phyloP scores from a whole-genome alignment of 495 filamentous ascomycete species.

The Hypoxylon fragiforme region DNA sequence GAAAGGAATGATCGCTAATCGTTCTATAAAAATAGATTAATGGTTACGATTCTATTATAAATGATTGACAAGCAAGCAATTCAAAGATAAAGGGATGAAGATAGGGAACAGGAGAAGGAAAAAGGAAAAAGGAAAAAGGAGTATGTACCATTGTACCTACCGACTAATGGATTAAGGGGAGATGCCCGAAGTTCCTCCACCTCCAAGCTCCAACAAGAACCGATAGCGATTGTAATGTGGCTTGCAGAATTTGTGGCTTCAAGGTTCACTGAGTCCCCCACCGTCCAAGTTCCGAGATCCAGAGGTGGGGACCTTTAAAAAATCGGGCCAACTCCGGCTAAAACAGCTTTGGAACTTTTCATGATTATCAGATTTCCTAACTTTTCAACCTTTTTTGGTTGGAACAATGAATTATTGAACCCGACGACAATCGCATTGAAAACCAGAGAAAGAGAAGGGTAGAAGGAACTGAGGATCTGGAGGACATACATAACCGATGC shows the following conservation, averaged over 20 bases:
- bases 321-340: not conserved
- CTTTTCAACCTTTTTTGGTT: conserved; percentile 14
- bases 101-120: not conserved
- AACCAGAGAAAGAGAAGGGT: conserved; percentile 5
- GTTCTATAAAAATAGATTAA: no score
- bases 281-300: conserved; percentile 1
- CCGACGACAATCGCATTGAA: conserved; percentile 9
- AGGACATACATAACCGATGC: conserved; percentile 11
- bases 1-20: no score
- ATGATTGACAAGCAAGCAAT: no score
- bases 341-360: not conserved
- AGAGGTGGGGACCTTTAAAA: no score
- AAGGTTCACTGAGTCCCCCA: not conserved
- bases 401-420: not conserved
- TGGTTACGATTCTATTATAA: no score
- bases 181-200: no score
- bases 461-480: conserved; percentile 4
- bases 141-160: not conserved
- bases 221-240: no score
- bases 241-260: no score
- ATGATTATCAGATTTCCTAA: conserved; percentile 8
- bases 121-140: not conserved
- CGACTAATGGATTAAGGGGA: no score
- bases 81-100: not conserved
- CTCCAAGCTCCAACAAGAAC: no score